Evolutionary conservation across 139 green algal genomes (phyloP), one percentile per base, ranked within the genome.

Genomic region (Coelastrella sp.): DNA sequence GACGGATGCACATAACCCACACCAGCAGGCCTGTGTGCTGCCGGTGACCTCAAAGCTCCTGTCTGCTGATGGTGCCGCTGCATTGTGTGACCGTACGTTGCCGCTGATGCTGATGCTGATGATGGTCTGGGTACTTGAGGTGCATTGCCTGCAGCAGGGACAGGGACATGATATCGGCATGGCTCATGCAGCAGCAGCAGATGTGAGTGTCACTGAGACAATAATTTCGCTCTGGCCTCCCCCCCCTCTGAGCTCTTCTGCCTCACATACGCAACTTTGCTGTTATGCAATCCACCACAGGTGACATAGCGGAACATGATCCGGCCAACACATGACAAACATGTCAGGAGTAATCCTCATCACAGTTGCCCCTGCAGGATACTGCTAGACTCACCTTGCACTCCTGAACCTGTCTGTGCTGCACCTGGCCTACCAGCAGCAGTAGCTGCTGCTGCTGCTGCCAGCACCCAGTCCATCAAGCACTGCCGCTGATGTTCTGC

Each of bases 11-110:
- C 70, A 27, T 11, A 15, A 27, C 20, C 70, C 22, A 19, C 70
- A 78, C 15, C 70, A 78, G 70, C 70, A 78, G 70, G n/a, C 70
- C 22, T 78, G 8, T 78, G 70, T 25, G 70, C 70, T 78, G 70
- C 17, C 22, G 20, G 20, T 27, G 70, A n/a, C 8, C 70, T 9
- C 22, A 25, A 6, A 3, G 8, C 7, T n/a, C 15, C 70, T 19
- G n/a, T 4, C 20, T 25, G 70, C 70, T 78, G 70, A 24, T 78
- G 20, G 15, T 25, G 70, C 70, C n/a, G 70, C 20, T 78, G 20
- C 8, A 78, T 19, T 78, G 70, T 6, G 19, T 24, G 15, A 7
- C 70, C 70, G n/a, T 25, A 9, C 5, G 6, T 25, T 19, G n/a
- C 8, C 17, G 20, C 70, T 49, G 70, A 6, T 78, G 70, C 70